phyloP scores from a whole-genome alignment of 129 eudicot species.

The Escallonia rubra region DNA sequence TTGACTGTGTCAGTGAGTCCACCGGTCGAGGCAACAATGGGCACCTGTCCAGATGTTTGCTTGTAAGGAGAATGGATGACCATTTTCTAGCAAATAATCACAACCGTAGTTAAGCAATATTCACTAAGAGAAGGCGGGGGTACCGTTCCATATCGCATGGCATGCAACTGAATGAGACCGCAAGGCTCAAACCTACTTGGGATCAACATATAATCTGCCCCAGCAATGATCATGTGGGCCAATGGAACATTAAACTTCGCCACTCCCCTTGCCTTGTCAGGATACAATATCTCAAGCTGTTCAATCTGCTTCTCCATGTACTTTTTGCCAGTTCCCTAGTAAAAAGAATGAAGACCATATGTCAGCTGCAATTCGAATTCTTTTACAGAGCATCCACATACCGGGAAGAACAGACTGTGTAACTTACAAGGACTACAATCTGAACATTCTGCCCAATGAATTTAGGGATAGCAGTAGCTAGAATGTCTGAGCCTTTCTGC shows the following conservation, averaged over 20 bases:
- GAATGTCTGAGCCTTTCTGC: conserved; percentile 61
- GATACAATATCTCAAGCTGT: conserved; percentile 49
- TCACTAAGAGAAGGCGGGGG: neutral
- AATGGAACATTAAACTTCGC: conserved; percentile 50
- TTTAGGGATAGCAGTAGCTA: conserved; percentile 39
- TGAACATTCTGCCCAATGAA: conserved; percentile 44
- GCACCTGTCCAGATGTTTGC: conserved; percentile 22
- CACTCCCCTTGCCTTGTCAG: conserved; percentile 54
- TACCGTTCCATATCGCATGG: conserved; percentile 77
- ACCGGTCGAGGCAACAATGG: conserved; percentile 50
- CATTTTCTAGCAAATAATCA: neutral
- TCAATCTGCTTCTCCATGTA: conserved; percentile 46
- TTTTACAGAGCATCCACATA: neutral
- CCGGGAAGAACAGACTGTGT: neutral
- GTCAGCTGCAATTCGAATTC: neutral
- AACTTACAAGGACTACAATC: conserved; percentile 45
- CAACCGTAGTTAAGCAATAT: neutral
- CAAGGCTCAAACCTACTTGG: conserved; percentile 71
- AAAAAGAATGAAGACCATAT: neutral
- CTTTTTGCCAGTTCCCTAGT: conserved; percentile 62
- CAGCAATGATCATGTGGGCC: conserved; percentile 59
- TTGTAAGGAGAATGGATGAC: neutral
- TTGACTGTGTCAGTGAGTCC: conserved; percentile 53
- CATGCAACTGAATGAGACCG: conserved; percentile 60
- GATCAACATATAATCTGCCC: conserved; percentile 52